phyloP scores from a whole-genome alignment of 441 rosid genomes.

The Mallotus japonicus region DNA sequence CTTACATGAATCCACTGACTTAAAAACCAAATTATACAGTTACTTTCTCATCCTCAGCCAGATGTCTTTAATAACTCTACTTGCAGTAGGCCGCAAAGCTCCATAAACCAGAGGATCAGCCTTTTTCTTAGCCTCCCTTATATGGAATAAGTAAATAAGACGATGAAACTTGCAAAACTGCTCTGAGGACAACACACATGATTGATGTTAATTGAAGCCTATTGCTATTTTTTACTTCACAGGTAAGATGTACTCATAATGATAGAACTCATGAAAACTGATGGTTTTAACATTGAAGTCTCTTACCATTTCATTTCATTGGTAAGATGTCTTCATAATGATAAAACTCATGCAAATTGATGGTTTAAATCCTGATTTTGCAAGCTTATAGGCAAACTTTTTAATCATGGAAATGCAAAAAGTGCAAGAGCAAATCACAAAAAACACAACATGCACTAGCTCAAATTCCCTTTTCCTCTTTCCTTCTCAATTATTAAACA shows the following conservation, averaged over 20 bases:
- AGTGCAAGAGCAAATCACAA: background rate
- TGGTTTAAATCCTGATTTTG: background rate
- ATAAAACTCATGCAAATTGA: background rate
- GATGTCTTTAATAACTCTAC: background rate
- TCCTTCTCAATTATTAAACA: background rate
- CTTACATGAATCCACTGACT: background rate
- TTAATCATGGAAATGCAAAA: background rate
- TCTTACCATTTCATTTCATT: background rate
- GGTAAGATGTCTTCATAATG: background rate
- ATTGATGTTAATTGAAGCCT: background rate
- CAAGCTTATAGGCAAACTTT: background rate
- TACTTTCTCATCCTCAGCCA: background rate
- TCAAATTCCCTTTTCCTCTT: background rate
- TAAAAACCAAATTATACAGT: background rate
- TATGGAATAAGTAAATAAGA: background rate
- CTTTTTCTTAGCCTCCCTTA: background rate
- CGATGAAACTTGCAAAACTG: background rate
- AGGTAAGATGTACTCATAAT: background rate
- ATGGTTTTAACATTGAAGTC: background rate
- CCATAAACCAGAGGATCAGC: background rate
- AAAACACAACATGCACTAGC: background rate
- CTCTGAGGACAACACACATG: background rate
- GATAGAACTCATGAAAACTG: background rate
- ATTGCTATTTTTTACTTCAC: background rate
- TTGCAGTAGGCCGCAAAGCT: slow-evolving; percentile 7